A percentile compares a stretch with the other conserved stretches of the same genome.
Evolutionary conservation across 2,329 filamentous ascomycete species (phyloP).

Genomic region (Aspergillus latus): DNA sequence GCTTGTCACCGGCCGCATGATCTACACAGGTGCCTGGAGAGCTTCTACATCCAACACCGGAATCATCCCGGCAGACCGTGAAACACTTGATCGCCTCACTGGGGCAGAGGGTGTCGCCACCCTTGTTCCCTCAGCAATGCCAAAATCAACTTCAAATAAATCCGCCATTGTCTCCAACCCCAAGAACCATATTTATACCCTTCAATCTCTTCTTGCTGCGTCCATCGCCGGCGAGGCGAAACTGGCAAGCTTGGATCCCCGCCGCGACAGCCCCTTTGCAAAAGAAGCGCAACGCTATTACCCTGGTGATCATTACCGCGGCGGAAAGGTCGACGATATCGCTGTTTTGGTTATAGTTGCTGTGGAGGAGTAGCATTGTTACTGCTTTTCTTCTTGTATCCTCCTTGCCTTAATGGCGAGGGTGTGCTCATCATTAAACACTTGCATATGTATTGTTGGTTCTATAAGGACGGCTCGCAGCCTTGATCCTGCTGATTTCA

Average conservation of each 20-base stretch:
- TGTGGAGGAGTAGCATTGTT: slow-evolving; percentile 54
- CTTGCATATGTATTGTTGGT: neutral
- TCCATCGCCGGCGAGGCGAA: slow-evolving; percentile 82
- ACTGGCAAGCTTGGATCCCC: slow-evolving; percentile 75
- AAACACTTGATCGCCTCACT: slow-evolving; percentile 58
- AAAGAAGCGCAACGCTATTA: slow-evolving; percentile 89
- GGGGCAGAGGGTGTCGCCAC: slow-evolving; percentile 45
- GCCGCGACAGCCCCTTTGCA: slow-evolving; percentile 86
- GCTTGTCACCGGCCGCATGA: slow-evolving; percentile 76
- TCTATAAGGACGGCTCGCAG: neutral
- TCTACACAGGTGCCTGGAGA: slow-evolving; percentile 70
- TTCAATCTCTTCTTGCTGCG: slow-evolving; percentile 77
- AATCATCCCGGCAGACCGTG: slow-evolving; percentile 56
- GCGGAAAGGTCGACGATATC: slow-evolving; percentile 95
- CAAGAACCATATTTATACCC: slow-evolving; percentile 45
- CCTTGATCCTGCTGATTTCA: neutral
- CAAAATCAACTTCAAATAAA: slow-evolving; percentile 12
- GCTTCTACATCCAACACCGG: slow-evolving; percentile 55
- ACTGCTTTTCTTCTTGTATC: neutral
- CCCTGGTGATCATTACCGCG: slow-evolving; percentile 81
- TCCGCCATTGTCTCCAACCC: slow-evolving; percentile 16
- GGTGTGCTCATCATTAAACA: neutral
- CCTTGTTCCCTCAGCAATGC: slow-evolving; percentile 15
- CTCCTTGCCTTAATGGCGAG: neutral
- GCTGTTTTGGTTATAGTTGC: slow-evolving; percentile 80